Base-by-base conservation (phyloP, 129 eudicot species). In the Solidago caesia region DNA sequence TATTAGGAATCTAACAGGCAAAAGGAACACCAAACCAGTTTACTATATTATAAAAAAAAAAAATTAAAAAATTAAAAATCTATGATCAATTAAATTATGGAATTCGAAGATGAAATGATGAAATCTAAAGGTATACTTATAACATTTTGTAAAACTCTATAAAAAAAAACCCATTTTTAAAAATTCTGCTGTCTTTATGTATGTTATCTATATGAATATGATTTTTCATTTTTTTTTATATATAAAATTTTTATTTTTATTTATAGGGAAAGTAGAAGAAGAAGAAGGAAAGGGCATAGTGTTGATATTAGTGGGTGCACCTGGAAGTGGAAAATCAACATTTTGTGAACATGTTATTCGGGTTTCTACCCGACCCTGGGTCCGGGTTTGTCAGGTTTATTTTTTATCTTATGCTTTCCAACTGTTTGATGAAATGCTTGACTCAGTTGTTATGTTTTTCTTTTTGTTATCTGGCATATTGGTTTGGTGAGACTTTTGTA, bases 261-360 rank as follows among this genome's bases (percentile, higher is more conserved):
- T n/a, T 58, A 33, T 33, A 33, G 39, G 39, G 48, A 46, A 82
- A 86, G 84, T 44, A 47, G 83, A 42, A 25, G 88, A 82, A 78
- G 87, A 80, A 77, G 51, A 80, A 64, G 57, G 67, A 73, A 87
- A 84, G 74, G 78, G 87, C 69, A 51, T 95, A 25, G 72, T 87
- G 72, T 84, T 95, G 65, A 73, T 95, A 57, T 77, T 95, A 67
- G 72, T 89, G 66, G 99, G 99, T 44, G 86, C 92, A 51, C 99
- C 99, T 16, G 99, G 99, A 52, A 95, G 99, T 82, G 99, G 99
- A 5, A 95, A 95, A 81, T 95, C 99, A 26, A 89, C 97, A 53
- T 95, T 95, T 75, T 95, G 96, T 61, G 96, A 91, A 10, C 83
- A 80, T 56, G 93, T 95, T 77, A 85, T 82, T 70, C 82, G 77